Base-by-base conservation (phyloP, 179 eudicot genomes). In the Actinidia polygama region DNA sequence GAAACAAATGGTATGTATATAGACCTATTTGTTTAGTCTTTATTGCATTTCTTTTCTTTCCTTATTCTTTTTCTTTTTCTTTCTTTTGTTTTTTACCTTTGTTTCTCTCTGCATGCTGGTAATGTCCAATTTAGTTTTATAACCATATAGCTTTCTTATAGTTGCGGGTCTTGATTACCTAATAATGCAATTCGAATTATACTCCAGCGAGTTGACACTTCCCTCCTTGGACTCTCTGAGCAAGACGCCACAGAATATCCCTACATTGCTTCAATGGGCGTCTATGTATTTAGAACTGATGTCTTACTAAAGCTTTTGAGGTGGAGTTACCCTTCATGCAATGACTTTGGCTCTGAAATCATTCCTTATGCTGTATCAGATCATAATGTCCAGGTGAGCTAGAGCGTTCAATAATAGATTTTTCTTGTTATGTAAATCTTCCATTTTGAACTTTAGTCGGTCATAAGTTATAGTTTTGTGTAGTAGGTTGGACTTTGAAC, bases 231-330 rank as follows among this genome's bases (percentile, higher is more conserved):
- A 76, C 88, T 94, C 36, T 89, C 94, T 26, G 84, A 61, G 24
- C 86, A 92, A 86, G 93, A 92, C 36, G 96, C 99, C 5, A 47
- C 80, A 68, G 85, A 49, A 49, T 87, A 84, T 79, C 99, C 98
- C 30, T 93, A 94, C 87, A 90, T 96, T 87, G 99, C 99, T 83
- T 96, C 99, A 63, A 96, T 96, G 99, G 99, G 99, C 49, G 97
- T 96, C 24, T 96, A 96, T 77, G 94, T 94, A 61, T 96, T 96
- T 62, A 91, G 72, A 85, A 96, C 91, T 26, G 94, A 95, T 36
- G 97, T 94, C 54, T 85, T 96, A 66, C 90, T 94, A 77, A 89
- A 94, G 83, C 95, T 96, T 84, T 85, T 96, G 70, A 91, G 85
- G 75, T 84, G 80, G 61, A 85, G 86, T 72, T 92, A 92, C 77